Percentiles rank a stretch among this genome's conserved stretches.
Conservation (phyloP, 257 asterid species). For the Mentha longifolia region DNA sequence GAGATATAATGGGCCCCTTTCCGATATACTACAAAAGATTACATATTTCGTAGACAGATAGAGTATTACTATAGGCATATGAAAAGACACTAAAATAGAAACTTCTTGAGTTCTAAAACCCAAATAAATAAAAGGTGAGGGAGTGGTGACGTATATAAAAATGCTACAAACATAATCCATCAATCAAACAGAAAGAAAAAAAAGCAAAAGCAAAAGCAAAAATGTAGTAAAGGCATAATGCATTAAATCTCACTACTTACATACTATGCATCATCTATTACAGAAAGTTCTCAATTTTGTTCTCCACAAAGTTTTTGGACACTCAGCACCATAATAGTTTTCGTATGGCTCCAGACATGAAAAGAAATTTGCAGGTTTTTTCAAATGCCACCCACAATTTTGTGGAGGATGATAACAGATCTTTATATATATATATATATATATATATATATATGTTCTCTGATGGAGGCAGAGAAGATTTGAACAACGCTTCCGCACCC, state of each 20-base stretch:
- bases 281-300: constrained; percentile 36
- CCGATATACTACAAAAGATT: too few relatives aligned
- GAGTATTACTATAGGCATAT: too few relatives aligned
- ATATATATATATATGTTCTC: constrained; percentile 6
- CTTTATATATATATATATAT: constrained; percentile 10
- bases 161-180: constrained; percentile 22
- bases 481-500: constrained; percentile 78
- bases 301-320: constrained; percentile 43
- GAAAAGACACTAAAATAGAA: too few relatives aligned
- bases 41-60: too few relatives aligned
- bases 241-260: constrained; percentile 39
- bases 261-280: constrained; percentile 57
- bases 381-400: constrained; percentile 43
- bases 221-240: constrained; percentile 30
- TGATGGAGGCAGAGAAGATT: constrained; percentile 26
- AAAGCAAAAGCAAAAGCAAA: constrained; percentile 38
- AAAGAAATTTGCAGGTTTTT: constrained; percentile 26
- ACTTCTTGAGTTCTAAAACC: background rate
- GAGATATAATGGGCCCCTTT: too few relatives aligned
- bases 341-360: constrained; percentile 39
- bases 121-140: constrained; percentile 1
- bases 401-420: constrained; percentile 38
- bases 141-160: background rate
- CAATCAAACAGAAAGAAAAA: constrained; percentile 30
- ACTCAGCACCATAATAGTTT: constrained; percentile 56